Evolutionary conservation across 495 filamentous ascomycete genomes (phyloP).

Genomic region (Penicillium parvum): DNA sequence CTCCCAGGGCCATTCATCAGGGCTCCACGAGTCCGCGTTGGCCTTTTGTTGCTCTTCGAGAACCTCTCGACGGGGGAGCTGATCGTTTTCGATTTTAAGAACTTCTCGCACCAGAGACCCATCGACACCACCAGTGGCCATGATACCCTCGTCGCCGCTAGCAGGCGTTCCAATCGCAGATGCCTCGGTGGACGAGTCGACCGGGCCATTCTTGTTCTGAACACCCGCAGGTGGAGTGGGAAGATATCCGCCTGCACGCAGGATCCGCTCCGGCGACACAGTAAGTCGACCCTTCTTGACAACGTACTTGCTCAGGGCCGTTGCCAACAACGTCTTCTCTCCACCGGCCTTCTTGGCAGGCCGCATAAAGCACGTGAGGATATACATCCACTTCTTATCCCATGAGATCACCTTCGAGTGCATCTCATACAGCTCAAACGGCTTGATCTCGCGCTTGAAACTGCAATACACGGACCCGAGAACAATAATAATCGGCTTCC

Average conservation of each 20-base stretch:
- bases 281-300: constrained; percentile 85
- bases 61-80: constrained; percentile 22
- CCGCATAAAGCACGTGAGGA: constrained; percentile 67
- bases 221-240: constrained; percentile 22
- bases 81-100: constrained; percentile 27
- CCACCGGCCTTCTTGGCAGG: constrained; percentile 36
- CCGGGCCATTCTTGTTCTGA: constrained; percentile 1
- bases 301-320: constrained; percentile 79
- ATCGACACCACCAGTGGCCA: constrained; percentile 28
- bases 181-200: constrained; percentile 25
- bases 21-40: constrained; percentile 34
- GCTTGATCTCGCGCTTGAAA: constrained; percentile 66
- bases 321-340: constrained; percentile 63
- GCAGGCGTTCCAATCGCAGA: constrained; percentile 35
- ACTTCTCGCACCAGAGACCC: constrained; percentile 38
- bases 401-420: constrained; percentile 63
- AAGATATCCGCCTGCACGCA: constrained; percentile 64
- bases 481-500: constrained; percentile 46
- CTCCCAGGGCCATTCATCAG: constrained; percentile 50
- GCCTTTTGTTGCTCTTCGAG: constrained; percentile 31
- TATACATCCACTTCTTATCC: constrained; percentile 83
- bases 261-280: constrained; percentile 72
- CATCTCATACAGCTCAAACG: constrained; percentile 62
- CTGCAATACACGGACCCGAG: constrained; percentile 62
- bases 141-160: constrained; percentile 29